Base-by-base conservation (phyloP, 441 rosid species). In the Euphorbia schlechtendalii region DNA sequence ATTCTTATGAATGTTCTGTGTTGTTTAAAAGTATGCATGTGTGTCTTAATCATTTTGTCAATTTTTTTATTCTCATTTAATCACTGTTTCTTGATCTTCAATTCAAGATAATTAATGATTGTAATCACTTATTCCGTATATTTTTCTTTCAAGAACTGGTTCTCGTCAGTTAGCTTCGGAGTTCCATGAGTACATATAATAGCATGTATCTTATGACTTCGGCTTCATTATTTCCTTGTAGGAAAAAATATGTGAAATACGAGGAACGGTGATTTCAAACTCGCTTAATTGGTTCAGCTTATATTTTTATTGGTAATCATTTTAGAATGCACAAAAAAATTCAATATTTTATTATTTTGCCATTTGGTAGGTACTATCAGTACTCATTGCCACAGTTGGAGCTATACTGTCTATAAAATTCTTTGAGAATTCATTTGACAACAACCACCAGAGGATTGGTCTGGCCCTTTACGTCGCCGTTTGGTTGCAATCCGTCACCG, bases 381-480 rank as follows among this genome's bases (percentile, higher is more conserved):
- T 88, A 69, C 67, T 83, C 61, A 69, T 88, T 41, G 92, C 91
- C 46, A 86, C 97, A 54, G 62, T 79, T 52, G 98, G 93, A 76
- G 98, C 95, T 17, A 74, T 90, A 53, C 71, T 84, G 79, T 90
- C 98, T 21, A 56, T 90, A 27, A 86, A 69, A 69, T 83, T 79
- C 69, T 82, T 93, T 59, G 94, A 87, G 67, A 93, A 93, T 68
- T 70, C 95, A 54, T 93, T 93, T 77, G 73, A 83, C 71, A 93
- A 90, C 78, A 73, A 68, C 72, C 96, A 93, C 70, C 96, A 90
- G 73, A 83, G 86, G 66, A 75, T 90, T 66, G 98, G 98, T 41
- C 72, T 90, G 32, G 87, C 82, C 32, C 81, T 93, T 53, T 90
- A 88, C 68, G 89, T 69, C 54, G 86, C 86, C 71, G 80, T 88